phyloP scores from a whole-genome alignment of 1,284 basidiomycete species.

The Boletus nobilissimus region DNA sequence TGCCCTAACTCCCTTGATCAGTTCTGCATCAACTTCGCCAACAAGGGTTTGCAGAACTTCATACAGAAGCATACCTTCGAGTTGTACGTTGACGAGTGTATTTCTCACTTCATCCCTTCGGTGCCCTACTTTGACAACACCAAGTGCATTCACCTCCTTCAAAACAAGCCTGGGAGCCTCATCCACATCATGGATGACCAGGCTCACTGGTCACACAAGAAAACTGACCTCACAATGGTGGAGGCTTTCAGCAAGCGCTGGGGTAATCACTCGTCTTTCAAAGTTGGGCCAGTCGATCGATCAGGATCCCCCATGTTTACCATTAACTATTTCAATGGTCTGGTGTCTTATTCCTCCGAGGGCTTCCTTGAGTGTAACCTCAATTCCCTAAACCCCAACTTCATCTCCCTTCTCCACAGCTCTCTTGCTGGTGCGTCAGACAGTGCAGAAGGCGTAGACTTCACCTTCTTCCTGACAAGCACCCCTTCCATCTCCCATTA shows the following conservation, averaged over 20 bases:
- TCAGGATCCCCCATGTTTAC: slow-evolving; percentile 90
- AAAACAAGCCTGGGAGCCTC: slow-evolving; percentile 89
- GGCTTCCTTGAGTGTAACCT: too few species aligned
- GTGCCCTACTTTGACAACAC: slow-evolving; percentile 91
- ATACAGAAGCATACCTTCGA: slow-evolving; percentile 86
- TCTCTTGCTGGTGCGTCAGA: too few species aligned
- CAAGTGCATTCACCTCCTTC: slow-evolving; percentile 88
- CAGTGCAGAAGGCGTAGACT: too few species aligned
- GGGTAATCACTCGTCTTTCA: slow-evolving; percentile 92
- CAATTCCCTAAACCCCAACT: too few species aligned
- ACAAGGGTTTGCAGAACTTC: slow-evolving; percentile 88
- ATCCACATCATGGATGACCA: slow-evolving; percentile 99
- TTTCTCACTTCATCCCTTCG: slow-evolving; percentile 75
- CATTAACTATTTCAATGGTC: slow-evolving; percentile 90
- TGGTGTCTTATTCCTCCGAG: slow-evolving; percentile 44
- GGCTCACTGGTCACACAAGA: slow-evolving; percentile 87
- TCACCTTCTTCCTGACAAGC: too few species aligned
- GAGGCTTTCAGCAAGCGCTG: slow-evolving; percentile 94
- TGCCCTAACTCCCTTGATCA: slow-evolving; percentile 93
- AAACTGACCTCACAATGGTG: slow-evolving; percentile 98
- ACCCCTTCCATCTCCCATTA: too few species aligned
- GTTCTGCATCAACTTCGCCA: slow-evolving; percentile 96
- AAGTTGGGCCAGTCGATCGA: slow-evolving; percentile 78
- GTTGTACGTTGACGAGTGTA: slow-evolving; percentile 82
- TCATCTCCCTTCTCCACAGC: too few species aligned